phyloP scores from a whole-genome alignment of 2,329 filamentous ascomycete genomes.

The Cladosporium velox region DNA sequence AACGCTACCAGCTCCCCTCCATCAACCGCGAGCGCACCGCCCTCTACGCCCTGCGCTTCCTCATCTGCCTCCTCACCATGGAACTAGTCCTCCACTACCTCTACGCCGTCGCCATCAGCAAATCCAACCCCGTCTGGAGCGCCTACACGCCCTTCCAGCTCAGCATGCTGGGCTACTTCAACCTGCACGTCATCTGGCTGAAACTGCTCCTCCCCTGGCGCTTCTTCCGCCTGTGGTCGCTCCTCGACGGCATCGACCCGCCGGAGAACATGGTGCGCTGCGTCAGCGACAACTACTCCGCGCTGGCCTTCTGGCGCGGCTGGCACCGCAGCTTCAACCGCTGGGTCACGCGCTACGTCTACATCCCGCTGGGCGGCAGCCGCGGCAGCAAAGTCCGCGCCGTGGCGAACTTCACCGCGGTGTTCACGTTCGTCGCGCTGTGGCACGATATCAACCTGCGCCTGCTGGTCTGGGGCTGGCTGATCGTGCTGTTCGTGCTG shows the following conservation, averaged over 20 bases:
- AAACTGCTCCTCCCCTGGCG: conserved; percentile 96
- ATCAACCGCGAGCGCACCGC: conserved; percentile 65
- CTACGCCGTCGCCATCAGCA: conserved; percentile 90
- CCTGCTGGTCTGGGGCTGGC: conserved; percentile 93
- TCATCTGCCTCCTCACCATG: conserved; percentile 80
- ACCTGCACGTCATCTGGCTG: conserved; percentile 95
- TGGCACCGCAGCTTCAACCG: conserved; percentile 97
- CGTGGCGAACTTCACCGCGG: conserved; percentile 73
- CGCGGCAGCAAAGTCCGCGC: conserved; percentile 57
- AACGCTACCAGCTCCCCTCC: conserved; percentile 73
- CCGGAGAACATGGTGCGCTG: conserved; percentile 99
- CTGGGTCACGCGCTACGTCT: conserved; percentile 92
- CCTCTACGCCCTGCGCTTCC: conserved; percentile 81
- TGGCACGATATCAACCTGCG: conserved; percentile 97
- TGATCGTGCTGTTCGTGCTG: conserved; percentile 89
- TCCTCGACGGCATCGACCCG: conserved; percentile 87
- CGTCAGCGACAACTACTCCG: conserved; percentile 91
- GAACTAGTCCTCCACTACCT: conserved; percentile 88
- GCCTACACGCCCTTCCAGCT: conserved; percentile 85
- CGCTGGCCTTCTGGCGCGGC: conserved; percentile 87
- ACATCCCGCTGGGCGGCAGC: conserved; percentile 81
- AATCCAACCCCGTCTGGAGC: conserved; percentile 75
- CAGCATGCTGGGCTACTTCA: conserved; percentile 89
- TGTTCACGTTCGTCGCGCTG: conserved; percentile 95
- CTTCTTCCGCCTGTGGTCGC: conserved; percentile 96